These are phyloP conservation scores for Boletus semigastroideus DNA, from an alignment of 1,284 basidiomycete genomes.

Conservation along the genomic window DNA sequence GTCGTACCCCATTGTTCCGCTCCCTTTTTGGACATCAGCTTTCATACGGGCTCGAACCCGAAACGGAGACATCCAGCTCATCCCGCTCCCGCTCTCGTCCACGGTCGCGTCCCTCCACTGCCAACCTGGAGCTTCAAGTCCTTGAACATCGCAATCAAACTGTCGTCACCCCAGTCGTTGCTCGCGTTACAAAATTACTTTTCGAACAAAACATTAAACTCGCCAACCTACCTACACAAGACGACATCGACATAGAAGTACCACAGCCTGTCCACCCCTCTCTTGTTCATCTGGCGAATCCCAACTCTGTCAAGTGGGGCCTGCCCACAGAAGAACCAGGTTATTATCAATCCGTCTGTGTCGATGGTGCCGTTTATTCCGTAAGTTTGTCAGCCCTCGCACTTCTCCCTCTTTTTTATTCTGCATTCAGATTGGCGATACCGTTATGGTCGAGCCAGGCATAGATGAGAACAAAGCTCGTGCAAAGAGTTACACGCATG, in stretches of 20 bases:
- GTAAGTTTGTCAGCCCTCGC: slow-evolving; percentile 36
- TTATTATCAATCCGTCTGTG: slow-evolving; percentile 44
- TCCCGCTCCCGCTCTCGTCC: slow-evolving; percentile 15
- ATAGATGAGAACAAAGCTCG: slow-evolving; percentile 42
- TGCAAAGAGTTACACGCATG: slow-evolving; percentile 35
- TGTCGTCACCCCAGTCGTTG: slow-evolving; percentile 51
- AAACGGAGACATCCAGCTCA: slow-evolving; percentile 12
- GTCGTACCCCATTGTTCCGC: slow-evolving; percentile 36
- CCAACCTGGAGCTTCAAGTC: slow-evolving; percentile 36
- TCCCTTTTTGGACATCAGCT: slow-evolving; percentile 27
- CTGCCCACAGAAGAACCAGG: slow-evolving; percentile 25
- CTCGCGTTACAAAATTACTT: slow-evolving; percentile 44
- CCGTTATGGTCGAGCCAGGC: slow-evolving; percentile 58
- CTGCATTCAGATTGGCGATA: slow-evolving; percentile 50
- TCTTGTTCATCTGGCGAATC: slow-evolving; percentile 45
- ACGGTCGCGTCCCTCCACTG: slow-evolving; percentile 14
- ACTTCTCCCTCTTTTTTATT: slow-evolving; percentile 3
- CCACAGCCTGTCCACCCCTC: slow-evolving; percentile 22
- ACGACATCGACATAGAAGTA: slow-evolving; percentile 29
- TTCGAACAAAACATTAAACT: slow-evolving; percentile 47
- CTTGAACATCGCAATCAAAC: slow-evolving; percentile 42
- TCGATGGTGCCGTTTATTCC: slow-evolving; percentile 56
- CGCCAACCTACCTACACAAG: slow-evolving; percentile 28
- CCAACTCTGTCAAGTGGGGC: slow-evolving; percentile 51
- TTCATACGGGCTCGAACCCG: slow-evolving; percentile 21